Conservation (phyloP, 352 stramenopile genomes). For the Phytophthora kernoviae region DNA sequence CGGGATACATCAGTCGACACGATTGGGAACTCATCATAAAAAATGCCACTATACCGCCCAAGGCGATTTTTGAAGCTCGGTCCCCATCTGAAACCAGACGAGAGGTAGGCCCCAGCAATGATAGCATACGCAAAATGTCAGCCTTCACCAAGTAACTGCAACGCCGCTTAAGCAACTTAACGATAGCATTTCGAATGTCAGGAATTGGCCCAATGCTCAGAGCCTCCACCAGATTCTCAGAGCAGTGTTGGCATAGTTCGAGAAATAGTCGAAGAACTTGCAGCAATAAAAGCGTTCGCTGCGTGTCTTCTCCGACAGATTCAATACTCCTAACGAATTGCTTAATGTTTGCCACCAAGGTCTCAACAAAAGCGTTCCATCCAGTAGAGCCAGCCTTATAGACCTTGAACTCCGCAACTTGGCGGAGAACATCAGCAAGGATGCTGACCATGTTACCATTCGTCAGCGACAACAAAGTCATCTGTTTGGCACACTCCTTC, state of each 20-base stretch:
- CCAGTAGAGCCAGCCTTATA: slow-evolving; percentile 37
- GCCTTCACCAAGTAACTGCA: slow-evolving; percentile 66
- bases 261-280: slow-evolving; percentile 53
- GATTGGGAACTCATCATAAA: slow-evolving; percentile 81
- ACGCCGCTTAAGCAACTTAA: slow-evolving; percentile 42
- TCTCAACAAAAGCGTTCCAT: slow-evolving; percentile 58
- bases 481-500: slow-evolving; percentile 32
- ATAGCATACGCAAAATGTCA: slow-evolving; percentile 54
- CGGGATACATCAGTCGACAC: slow-evolving; percentile 66
- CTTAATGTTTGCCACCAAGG: slow-evolving; percentile 45
- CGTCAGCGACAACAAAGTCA: slow-evolving; percentile 37
- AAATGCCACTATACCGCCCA: slow-evolving; percentile 51
- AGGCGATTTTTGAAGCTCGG: slow-evolving; percentile 15
- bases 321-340: slow-evolving; percentile 43
- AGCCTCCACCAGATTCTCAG: slow-evolving; percentile 25
- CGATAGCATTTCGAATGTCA: slow-evolving; percentile 40
- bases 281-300: slow-evolving; percentile 45
- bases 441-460: slow-evolving; percentile 39
- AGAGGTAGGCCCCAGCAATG: slow-evolving; percentile 32
- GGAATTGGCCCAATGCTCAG: slow-evolving; percentile 41
- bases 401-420: slow-evolving; percentile 43
- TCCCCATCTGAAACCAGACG: slow-evolving; percentile 5
- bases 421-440: slow-evolving; percentile 41
- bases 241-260: slow-evolving; percentile 45
- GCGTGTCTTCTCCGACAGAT: slow-evolving; percentile 22